Base-by-base conservation (phyloP, 1,284 basidiomycete genomes). In the Ustilago curta region DNA sequence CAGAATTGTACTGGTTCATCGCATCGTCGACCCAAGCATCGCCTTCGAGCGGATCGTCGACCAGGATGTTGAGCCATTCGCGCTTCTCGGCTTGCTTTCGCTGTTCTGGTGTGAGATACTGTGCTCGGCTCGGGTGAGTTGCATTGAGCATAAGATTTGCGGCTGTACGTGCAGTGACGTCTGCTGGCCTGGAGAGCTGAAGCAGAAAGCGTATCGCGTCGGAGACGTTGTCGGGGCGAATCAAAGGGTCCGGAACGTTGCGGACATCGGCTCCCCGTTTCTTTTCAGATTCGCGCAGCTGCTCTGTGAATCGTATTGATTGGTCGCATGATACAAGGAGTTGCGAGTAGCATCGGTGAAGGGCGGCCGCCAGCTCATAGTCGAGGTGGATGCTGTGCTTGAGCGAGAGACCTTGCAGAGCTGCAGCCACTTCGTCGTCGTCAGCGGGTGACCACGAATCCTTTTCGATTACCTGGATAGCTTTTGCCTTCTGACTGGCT, bases 381-480 rank as follows among this genome's bases (percentile, higher is more conserved):
- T 66, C 64, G 43, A 76, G 68, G 42, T 76, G 51, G 27, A 76
- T 76, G 51, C 60, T 61, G 45, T 76, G 64, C 32, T 57, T 67
- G 40, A 67, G 73, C 21, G 68, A 67, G 21, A 75, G 67, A 18
- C 73, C 73, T 3, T 70, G 54, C 14, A 76, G 45, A n/a, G 59
- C 60, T 8, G 60, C 31, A 6, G 53, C 57, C 18, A 76, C 47
- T 40, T 64, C 60, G 32, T 63, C 58, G 18, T 44, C 29, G 43
- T 76, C 68, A 5, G 68, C 60, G 2, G 73, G 68, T 3, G 73
- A 68, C 73, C 73, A 76, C 7, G 68, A 52, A 40, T 70, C 63
- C 12, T 70, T 70, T 11, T 57, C 47, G 50, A 67, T 48, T 4
- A 18, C 25, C 4, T 66, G 58, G 11, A 70, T 40, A 12, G 71